Evolutionary conservation across 2,329 filamentous ascomycete genomes (phyloP), one percentile per base, ranked within the genome.

Genomic region (Fusarium protoensiforme): DNA sequence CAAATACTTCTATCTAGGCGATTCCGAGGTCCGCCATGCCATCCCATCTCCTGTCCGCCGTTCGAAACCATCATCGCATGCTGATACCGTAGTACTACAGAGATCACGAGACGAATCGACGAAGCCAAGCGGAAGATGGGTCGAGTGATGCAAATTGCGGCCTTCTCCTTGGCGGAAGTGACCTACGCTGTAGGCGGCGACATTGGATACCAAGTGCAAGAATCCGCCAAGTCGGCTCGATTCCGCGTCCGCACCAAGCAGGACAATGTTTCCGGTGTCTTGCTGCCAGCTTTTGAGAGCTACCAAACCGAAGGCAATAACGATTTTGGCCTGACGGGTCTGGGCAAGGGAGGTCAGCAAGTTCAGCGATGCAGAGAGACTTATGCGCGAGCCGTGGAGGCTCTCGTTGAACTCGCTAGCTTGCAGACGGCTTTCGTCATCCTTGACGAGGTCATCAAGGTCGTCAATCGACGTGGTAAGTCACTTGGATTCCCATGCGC

Each of bases 101-200:
- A 99, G 80, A 99, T 99, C 80, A 98, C 96, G 58, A 91, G 92
- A 82, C 93, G 96, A 80, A 99, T 99, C 84, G 96, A 99, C 86
- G 96, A 99, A 84, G 96, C 96, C 46, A 99, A 99, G 85, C 93
- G 95, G 78, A 99, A 99, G 87, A 99, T 99, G 96, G 96, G 96
- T 66, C 91, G 96, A 36, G 96, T 99, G 39, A 99, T 99, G 96
- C 96, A 98, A 84, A 97, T 99, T 80, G 96, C 96, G 43, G 95
- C 96, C 53, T 98, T 99, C 85, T 98, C 96, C 48, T 89, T 99
- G 20, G 96, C 96, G 68, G 96, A 98, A 85, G 96, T 99, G 65
- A 97, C 95, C 57, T 99, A 99, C 80, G 96, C 96, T 29, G 95
- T 98, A 31, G 96, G 96, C 72, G 95, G 96, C 79, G 94, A 97